Evolutionary conservation across 306 rosid genomes (phyloP), one percentile per base, ranked within the genome.

Genomic region (Acacia acuminata): DNA sequence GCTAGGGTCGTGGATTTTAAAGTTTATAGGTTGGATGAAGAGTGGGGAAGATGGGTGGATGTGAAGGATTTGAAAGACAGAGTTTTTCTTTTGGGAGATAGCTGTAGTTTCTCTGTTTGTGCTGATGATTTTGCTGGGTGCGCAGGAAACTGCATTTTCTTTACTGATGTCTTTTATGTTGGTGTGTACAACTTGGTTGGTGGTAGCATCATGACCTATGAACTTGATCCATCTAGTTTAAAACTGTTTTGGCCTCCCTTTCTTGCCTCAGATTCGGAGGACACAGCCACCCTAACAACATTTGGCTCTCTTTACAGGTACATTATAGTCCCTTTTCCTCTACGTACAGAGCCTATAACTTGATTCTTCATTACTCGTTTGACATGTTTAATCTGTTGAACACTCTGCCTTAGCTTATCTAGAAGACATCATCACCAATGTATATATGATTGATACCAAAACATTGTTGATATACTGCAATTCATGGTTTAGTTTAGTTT

Each of bases 11-110:
- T 80, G 4, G 78, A 64, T 69, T 93, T 95, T 82, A 90, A 86
- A 4, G 88, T 88, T 77, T 83, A 88, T 63, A 88, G 76, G 85
- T 69, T 88, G 85, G 90, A 88, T 77, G 88, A 85, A 77, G 90
- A 88, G 47, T 85, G 87, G 85, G 88, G 87, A 0, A 88, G 45
- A 1, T 88, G 90, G 90, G 88, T 85, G 76, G 79, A 85, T 80
- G 88, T 85, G 77, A 85, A 85, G 6, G 58, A 77, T 50, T 74
- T 89, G 85, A 77, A 69, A 47, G 91, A 83, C 51, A 84, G 86
- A 75, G 79, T 82, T 0, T 85, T 88, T 44, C 16, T 88, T 51
- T 83, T 88, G 86, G 81, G 89, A 9, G 45, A 30, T 22, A 72
- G 77, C 22, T 83, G 91, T 20, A 81, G 34, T 6, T 85, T 88